Evolutionary conservation across 2,329 filamentous ascomycete species (phyloP).

Genomic region (Microsporum canis): DNA sequence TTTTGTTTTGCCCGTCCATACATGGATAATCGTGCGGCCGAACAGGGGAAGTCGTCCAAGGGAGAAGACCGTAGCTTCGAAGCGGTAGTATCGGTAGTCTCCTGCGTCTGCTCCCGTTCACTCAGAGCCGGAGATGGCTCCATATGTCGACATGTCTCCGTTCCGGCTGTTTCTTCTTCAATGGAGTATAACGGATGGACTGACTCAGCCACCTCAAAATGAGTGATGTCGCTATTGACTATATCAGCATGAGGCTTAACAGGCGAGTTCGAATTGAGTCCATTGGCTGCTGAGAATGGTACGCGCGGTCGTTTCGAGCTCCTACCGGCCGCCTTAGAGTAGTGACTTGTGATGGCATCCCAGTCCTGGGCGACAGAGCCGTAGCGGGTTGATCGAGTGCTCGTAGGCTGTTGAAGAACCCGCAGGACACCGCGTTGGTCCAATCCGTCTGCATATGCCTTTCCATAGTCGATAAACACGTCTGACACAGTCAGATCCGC

Average conservation of each 20-base stretch:
- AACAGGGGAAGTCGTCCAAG: neutral
- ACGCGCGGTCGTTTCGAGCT: neutral
- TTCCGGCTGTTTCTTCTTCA: neutral
- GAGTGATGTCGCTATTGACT: neutral
- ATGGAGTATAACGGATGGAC: neutral
- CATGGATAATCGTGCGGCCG: neutral
- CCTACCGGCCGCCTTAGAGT: neutral
- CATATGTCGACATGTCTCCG: neutral
- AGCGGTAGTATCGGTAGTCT: neutral
- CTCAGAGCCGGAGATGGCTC: neutral
- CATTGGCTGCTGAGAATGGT: neutral
- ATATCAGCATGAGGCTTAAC: neutral
- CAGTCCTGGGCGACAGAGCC: conserved; percentile 29
- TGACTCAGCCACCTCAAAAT: neutral
- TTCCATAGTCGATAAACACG: conserved; percentile 30
- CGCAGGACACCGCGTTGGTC: conserved; percentile 28
- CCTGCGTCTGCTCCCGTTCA: neutral
- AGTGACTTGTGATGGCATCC: conserved; percentile 12
- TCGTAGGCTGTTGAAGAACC: conserved; percentile 25
- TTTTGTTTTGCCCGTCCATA: neutral
- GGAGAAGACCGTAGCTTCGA: neutral
- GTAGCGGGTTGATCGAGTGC: conserved; percentile 19
- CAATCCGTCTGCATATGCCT: conserved; percentile 23
- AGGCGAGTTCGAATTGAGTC: neutral
- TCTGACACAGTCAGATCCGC: conserved; percentile 27